A percentile compares a stretch with the other conserved stretches of the same genome.
Evolutionary conservation across 805 yeast genomes (phyloP).

Genomic region (Candida taoyuanica): DNA sequence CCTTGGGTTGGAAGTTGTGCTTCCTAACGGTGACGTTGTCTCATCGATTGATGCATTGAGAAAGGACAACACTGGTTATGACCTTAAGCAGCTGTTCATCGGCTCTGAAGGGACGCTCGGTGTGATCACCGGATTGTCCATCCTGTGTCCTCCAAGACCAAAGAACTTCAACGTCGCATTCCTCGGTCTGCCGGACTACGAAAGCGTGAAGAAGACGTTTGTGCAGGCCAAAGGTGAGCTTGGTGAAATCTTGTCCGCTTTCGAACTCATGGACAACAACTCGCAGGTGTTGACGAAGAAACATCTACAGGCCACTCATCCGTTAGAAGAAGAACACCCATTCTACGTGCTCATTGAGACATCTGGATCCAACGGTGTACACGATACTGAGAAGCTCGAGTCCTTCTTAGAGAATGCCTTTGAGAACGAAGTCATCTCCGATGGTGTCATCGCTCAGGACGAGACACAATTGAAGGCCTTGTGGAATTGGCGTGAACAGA

Average conservation of each 20-base stretch:
- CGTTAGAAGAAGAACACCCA: conserved; percentile 79
- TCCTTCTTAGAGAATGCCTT: conserved; percentile 75
- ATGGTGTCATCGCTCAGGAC: conserved; percentile 95
- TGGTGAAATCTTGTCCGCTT: conserved; percentile 84
- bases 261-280: conserved; percentile 85
- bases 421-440: conserved; percentile 81
- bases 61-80: conserved; percentile 95
- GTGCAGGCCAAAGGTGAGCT: conserved; percentile 72
- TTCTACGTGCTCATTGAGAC: conserved; percentile 92
- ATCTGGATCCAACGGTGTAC: conserved; percentile 91
- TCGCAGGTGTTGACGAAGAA: conserved; percentile 61
- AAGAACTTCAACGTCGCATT: conserved; percentile 83
- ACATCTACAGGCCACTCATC: conserved; percentile 61
- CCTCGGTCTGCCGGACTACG: conserved; percentile 75
- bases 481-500: conserved; percentile 95
- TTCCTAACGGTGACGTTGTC: conserved; percentile 81
- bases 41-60: conserved; percentile 80
- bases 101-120: conserved; percentile 95
- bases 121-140: conserved; percentile 82
- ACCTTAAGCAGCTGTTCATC: conserved; percentile 84
- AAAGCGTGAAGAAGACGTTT: conserved; percentile 79
- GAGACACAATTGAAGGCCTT: conserved; percentile 77
- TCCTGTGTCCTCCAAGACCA: conserved; percentile 87
- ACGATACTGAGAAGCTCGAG: conserved; percentile 88
- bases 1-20: conserved; percentile 86